Evolutionary conservation across 805 yeast genomes (phyloP).

Genomic region (Lipomyces sp.): DNA sequence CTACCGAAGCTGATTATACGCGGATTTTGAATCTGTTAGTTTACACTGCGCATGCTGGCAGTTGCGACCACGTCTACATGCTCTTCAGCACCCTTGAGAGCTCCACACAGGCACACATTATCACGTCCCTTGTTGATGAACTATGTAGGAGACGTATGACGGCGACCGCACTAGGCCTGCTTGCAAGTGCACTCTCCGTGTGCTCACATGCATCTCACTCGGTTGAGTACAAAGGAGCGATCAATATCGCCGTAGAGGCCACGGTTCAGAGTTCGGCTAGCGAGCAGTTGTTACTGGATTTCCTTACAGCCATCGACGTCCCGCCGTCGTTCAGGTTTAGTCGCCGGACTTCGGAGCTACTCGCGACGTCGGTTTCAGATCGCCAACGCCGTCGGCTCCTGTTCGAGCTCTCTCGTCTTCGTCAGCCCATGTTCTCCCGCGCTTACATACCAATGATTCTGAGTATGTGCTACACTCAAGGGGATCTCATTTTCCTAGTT

Average conservation of each 20-base stretch:
- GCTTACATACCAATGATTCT: not conserved
- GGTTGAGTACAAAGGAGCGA: not conserved
- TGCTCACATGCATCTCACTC: not conserved
- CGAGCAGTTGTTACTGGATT: not conserved
- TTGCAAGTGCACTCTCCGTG: not conserved
- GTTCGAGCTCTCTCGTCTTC: slow-evolving; percentile 18
- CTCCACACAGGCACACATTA: not conserved
- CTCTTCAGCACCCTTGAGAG: not conserved
- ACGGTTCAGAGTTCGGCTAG: not conserved
- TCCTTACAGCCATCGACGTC: not conserved
- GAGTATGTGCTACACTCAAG: not conserved
- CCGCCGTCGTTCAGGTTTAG: not conserved
- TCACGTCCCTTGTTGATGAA: not conserved
- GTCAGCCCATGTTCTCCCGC: slow-evolving; percentile 12
- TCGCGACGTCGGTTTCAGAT: not conserved
- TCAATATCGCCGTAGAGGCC: not conserved
- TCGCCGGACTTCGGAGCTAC: not conserved
- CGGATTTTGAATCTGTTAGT: not conserved
- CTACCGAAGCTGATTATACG: not conserved
- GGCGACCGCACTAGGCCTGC: not conserved
- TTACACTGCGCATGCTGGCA: not conserved
- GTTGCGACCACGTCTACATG: not conserved
- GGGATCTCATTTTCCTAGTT: not conserved
- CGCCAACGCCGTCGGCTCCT: slow-evolving; percentile 7
- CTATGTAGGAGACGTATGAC: not conserved